Conservation (phyloP, 1,284 basidiomycete genomes). For the Malassezia equina region DNA sequence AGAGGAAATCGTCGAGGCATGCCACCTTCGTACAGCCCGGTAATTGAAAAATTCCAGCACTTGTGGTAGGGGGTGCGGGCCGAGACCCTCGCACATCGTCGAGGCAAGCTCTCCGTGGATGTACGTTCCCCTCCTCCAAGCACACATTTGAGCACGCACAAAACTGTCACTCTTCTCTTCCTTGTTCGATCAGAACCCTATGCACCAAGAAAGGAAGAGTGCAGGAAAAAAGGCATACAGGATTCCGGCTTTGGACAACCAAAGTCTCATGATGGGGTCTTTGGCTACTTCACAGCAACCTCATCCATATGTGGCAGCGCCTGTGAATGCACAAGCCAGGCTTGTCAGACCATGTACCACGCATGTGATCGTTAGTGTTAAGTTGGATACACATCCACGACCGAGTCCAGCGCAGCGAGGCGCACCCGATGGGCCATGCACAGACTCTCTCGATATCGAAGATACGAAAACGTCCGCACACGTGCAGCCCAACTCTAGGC, state of each 20-base stretch:
- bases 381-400: slow-evolving; percentile 6
- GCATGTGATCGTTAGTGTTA: slow-evolving; percentile 17
- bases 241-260: background rate
- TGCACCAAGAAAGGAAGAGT: slow-evolving; percentile 16
- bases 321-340: slow-evolving; percentile 11
- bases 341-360: slow-evolving; percentile 6
- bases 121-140: background rate
- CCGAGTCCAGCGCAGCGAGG: slow-evolving; percentile 6
- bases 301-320: background rate
- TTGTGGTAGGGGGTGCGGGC: slow-evolving; percentile 1
- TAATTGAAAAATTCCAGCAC: slow-evolving; percentile 15
- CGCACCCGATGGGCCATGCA: background rate
- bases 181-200: background rate
- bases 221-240: slow-evolving; percentile 9
- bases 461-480: background rate
- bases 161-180: slow-evolving; percentile 13
- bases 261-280: slow-evolving; percentile 4
- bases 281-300: slow-evolving; percentile 1
- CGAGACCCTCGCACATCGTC: slow-evolving; percentile 14
- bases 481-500: background rate
- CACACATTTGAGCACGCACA: background rate
- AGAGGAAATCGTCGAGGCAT: slow-evolving; percentile 14
- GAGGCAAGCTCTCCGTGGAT: slow-evolving; percentile 6
- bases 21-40: slow-evolving; percentile 12
- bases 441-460: background rate